Conservation (phyloP, 2,329 filamentous ascomycete species). For the Talaromyces albobiverticillius region DNA sequence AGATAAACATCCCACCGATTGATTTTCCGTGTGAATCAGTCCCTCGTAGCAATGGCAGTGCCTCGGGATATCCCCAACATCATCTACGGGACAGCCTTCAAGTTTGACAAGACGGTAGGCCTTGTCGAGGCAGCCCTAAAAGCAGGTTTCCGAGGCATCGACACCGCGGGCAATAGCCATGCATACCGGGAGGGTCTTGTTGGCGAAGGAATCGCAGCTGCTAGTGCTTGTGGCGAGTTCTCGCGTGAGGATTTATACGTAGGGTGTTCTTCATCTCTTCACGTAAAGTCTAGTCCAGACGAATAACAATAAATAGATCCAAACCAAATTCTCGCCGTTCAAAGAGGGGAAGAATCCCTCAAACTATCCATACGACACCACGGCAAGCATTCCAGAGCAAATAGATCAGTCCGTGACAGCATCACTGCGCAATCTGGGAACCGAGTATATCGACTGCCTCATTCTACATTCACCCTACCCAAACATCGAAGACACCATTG, state of each 20-base stretch:
- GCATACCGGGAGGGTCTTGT: conserved; percentile 8
- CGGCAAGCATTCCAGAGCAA: conserved; percentile 1
- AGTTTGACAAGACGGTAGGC: conserved; percentile 3
- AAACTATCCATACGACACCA: neutral
- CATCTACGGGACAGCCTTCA: conserved; percentile 11
- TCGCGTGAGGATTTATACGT: conserved; percentile 3
- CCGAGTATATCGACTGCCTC: conserved; percentile 6
- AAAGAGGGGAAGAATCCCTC: neutral
- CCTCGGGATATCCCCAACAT: neutral
- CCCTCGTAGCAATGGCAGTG: neutral
- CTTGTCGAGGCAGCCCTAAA: conserved; percentile 1
- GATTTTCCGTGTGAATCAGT: too few species aligned
- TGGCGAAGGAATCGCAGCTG: conserved; percentile 4
- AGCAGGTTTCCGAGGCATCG: conserved; percentile 10
- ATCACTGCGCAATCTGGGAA: conserved; percentile 3
- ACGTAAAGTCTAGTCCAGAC: too few species aligned
- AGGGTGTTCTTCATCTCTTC: neutral
- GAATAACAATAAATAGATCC: neutral
- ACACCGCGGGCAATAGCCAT: conserved; percentile 2
- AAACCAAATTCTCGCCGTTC: conserved; percentile 7
- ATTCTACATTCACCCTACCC: conserved; percentile 5
- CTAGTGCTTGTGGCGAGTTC: neutral
- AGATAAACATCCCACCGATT: too few species aligned
- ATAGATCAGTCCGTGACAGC: conserved; percentile 1
- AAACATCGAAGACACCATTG: neutral